These are phyloP conservation scores for Chlorella sp. DNA, from an alignment of 139 green algal genomes.

Conservation along the genomic window DNA sequence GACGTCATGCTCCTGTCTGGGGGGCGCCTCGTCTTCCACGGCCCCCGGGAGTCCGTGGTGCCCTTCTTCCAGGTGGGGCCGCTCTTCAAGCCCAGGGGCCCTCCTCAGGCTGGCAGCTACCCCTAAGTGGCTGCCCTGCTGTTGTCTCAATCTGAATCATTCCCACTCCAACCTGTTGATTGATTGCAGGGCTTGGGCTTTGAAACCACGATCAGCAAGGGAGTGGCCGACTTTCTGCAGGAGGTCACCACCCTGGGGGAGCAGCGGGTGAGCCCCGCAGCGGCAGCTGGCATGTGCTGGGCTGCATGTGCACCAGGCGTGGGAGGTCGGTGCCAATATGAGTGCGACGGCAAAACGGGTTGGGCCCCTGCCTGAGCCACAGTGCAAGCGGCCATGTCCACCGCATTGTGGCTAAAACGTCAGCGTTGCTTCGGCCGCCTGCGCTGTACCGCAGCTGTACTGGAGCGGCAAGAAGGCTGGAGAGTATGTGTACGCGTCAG, in stretches of 20 bases:
- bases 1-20: constrained; percentile 18
- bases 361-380: background rate
- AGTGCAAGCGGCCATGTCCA: background rate
- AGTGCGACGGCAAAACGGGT: no score
- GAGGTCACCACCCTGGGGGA: constrained; percentile 59
- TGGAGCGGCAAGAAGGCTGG: constrained; percentile 11
- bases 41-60: constrained; percentile 56
- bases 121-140: background rate
- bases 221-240: constrained; percentile 82
- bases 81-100: no score
- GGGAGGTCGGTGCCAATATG: background rate
- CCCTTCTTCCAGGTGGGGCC: constrained; percentile 65
- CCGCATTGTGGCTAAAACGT: background rate
- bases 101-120: background rate
- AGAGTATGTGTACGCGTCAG: constrained; percentile 28
- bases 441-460: constrained; percentile 34
- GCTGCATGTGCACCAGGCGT: no score
- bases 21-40: constrained; percentile 64
- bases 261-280: background rate
- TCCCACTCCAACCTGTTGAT: no score
- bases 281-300: background rate
- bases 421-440: background rate
- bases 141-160: no score
- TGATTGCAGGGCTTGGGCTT: constrained; percentile 78
- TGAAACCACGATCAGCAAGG: constrained; percentile 59